Base-by-base conservation (phyloP, 305 asterid species). In the Ilex paraguariensis region DNA sequence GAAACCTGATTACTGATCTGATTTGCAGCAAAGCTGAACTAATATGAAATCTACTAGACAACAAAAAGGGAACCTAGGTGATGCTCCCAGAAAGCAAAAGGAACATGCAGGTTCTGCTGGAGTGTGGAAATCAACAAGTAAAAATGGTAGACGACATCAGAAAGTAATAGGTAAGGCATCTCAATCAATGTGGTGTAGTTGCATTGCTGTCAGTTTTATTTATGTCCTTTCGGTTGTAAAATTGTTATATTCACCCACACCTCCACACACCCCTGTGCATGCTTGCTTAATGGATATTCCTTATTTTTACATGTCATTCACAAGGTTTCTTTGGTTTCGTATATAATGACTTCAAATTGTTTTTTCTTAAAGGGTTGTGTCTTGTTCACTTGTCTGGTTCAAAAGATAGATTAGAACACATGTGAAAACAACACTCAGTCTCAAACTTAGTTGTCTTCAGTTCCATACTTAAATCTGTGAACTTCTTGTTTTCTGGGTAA, bases 141-240 rank as follows among this genome's bases (percentile, higher is more conserved):
- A 77, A 69, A 67, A 69, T 73, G 71, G 56, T 66, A 33, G 48
- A 56, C 75, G 56, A 57, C 67, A 58, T 63, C 70, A 40, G 66
- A 78, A 71, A 54, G 57, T 66, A 61, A 65, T 73, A 73, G 95
- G 95, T 87, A 48, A 67, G 81, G 73, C 59, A 49, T 61, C 68
- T 72, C 16, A 40, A 36, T 40, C 42, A 39, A 50, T 31, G 10
- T 42, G 31, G 42, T 36, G 42, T 36, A 36, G 42, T 58, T 28
- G 14, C n/a, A 57, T 44, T 48, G 30, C 54, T 39, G 36, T 51
- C 45, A 36, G 42, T 56, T 58, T 61, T 31, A 42, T 63, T 46
- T 33, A 50, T 50, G 45, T 44, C 15, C 53, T 49, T 21, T 49
- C 12, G 6, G 7, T 36, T 0, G 42, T 36, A 36, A 7, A 49